Percentiles rank a stretch among this genome's conserved stretches.
These are phyloP conservation scores for Aspergillus calidoustus DNA, from an alignment of 2,329 filamentous ascomycete species.

Conservation along the genomic window DNA sequence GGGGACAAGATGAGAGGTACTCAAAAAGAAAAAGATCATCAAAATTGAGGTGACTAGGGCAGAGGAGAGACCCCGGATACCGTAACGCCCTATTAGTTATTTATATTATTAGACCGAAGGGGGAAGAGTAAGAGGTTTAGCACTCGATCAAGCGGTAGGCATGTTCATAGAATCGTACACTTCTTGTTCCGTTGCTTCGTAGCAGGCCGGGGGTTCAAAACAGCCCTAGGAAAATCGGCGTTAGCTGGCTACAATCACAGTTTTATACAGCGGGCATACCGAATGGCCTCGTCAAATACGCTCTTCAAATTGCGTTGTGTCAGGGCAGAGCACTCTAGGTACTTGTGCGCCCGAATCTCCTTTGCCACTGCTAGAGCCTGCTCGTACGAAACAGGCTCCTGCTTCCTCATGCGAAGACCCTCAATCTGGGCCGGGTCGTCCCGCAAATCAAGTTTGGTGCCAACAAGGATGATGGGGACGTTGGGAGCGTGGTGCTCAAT, in stretches of 20 bases:
- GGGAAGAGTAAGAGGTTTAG: conserved; percentile 16
- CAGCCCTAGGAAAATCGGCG: not conserved
- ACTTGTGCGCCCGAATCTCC: conserved; percentile 95
- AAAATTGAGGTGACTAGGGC: conserved; percentile 28
- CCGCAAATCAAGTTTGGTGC: conserved; percentile 93
- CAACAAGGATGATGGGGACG: conserved; percentile 95
- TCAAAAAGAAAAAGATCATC: conserved; percentile 27
- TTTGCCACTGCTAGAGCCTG: conserved; percentile 87
- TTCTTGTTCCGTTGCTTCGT: conserved; percentile 52
- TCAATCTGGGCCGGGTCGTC: conserved; percentile 85
- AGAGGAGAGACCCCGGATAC: conserved; percentile 31
- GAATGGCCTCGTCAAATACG: conserved; percentile 97
- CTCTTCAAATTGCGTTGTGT: conserved; percentile 98
- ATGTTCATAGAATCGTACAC: conserved; percentile 50
- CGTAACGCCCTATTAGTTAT: conserved; percentile 46
- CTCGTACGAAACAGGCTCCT: conserved; percentile 96
- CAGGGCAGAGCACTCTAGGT: conserved; percentile 95
- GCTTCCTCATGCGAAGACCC: conserved; percentile 84
- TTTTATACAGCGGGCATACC: conserved; percentile 61
- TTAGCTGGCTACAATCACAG: not conserved
- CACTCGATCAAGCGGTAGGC: conserved; percentile 2
- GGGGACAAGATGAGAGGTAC: conserved; percentile 15
- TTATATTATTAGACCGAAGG: conserved; percentile 40
- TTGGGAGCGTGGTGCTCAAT: conserved; percentile 96
- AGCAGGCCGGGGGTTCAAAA: conserved; percentile 51